Conservation (phyloP, 495 filamentous ascomycete genomes). For the Tuber umbilicatum region DNA sequence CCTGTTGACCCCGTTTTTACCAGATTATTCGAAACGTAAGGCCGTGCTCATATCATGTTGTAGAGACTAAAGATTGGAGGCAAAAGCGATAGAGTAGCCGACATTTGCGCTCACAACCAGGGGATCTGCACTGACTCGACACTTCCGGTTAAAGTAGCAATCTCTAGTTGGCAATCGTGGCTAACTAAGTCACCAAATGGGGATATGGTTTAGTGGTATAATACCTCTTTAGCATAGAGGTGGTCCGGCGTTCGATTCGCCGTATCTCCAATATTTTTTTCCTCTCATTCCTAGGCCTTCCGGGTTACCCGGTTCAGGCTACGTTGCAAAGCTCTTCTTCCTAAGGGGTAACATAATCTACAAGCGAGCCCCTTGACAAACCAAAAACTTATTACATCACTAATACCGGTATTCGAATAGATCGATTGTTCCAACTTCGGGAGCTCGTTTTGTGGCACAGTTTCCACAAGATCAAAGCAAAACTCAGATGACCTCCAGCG, state of each 20-base stretch:
- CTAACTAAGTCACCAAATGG: neutral
- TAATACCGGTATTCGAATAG: neutral
- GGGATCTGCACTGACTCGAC: neutral
- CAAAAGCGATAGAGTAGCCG: neutral
- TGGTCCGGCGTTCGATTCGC: slow-evolving; percentile 45
- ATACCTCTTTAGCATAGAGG: slow-evolving; percentile 46
- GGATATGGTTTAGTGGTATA: slow-evolving; percentile 44
- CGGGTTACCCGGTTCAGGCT: neutral
- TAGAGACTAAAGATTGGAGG: neutral
- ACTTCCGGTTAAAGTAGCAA: neutral
- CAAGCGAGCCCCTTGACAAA: neutral
- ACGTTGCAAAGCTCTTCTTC: neutral
- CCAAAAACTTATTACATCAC: neutral
- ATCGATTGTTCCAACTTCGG: neutral
- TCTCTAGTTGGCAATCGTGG: neutral
- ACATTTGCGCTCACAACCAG: neutral
- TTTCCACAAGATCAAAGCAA: neutral
- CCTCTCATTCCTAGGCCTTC: too few relatives aligned
- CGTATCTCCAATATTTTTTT: slow-evolving; percentile 38
- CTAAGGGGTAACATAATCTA: neutral
- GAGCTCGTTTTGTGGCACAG: neutral
- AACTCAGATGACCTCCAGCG: neutral
- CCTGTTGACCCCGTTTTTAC: neutral
- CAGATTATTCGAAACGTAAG: neutral
- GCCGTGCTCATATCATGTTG: neutral